Evolutionary conservation across 768 basidiomycete species (phyloP).

Genomic region (Mycena crocata): DNA sequence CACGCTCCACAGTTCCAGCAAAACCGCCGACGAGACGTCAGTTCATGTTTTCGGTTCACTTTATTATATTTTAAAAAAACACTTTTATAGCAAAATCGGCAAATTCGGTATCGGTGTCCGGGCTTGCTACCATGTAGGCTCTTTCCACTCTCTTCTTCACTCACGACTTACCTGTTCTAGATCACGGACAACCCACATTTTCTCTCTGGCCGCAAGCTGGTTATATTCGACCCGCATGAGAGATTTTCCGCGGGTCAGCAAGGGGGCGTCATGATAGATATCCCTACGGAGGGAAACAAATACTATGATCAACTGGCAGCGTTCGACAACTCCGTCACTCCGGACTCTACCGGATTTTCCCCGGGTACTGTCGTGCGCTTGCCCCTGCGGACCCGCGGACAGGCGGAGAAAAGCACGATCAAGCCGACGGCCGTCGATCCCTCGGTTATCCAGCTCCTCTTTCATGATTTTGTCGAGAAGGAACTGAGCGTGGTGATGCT

Average conservation of each 20-base stretch:
- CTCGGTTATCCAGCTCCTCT: constrained; percentile 31
- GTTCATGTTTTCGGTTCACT: constrained; percentile 25
- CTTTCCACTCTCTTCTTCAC: neutral
- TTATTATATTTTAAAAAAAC: neutral
- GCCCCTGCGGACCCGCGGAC: constrained; percentile 39
- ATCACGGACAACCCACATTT: constrained; percentile 47
- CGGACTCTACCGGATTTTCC: constrained; percentile 6
- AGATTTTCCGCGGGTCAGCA: constrained; percentile 13
- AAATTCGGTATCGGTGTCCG: too few relatives aligned
- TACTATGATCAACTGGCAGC: constrained; percentile 40
- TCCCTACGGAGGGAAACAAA: constrained; percentile 13
- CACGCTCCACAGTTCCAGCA: constrained; percentile 44
- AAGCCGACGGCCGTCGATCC: constrained; percentile 28
- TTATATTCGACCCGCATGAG: constrained; percentile 46
- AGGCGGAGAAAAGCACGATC: constrained; percentile 26
- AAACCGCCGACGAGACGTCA: constrained; percentile 41
- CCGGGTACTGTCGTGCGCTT: constrained; percentile 44
- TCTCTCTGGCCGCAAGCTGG: constrained; percentile 40
- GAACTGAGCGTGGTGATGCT: constrained; percentile 40
- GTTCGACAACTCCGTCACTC: constrained; percentile 29
- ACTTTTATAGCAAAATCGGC: neutral
- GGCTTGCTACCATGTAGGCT: constrained; percentile 45
- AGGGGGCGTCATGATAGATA: constrained; percentile 35
- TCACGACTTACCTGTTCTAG: constrained; percentile 24
- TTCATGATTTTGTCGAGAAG: constrained; percentile 40